These are phyloP conservation scores for Yamadazyma taylorii DNA, from an alignment of 1,139 yeast genomes.

Conservation along the genomic window DNA sequence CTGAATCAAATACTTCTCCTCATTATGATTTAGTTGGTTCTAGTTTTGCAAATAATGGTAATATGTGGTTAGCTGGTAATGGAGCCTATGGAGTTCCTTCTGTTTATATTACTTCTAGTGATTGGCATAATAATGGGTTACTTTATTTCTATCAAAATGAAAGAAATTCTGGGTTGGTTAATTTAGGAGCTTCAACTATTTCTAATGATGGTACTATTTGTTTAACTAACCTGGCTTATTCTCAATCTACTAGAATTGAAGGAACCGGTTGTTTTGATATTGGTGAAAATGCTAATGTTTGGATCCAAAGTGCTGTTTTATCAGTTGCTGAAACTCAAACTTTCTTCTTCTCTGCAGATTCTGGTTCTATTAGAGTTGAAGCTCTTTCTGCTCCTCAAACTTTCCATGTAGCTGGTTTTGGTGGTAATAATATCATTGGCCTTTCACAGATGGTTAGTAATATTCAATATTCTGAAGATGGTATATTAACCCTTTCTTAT, in stretches of 20 bases:
- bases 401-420: slow-evolving; percentile 28
- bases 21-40: slow-evolving; percentile 6
- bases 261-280: slow-evolving; percentile 30
- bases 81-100: slow-evolving; percentile 19
- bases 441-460: slow-evolving; percentile 17
- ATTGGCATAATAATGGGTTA: slow-evolving; percentile 26
- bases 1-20: slow-evolving; percentile 16
- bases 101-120: slow-evolving; percentile 18
- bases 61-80: slow-evolving; percentile 24
- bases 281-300: slow-evolving; percentile 20
- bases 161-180: slow-evolving; percentile 17
- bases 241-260: slow-evolving; percentile 21
- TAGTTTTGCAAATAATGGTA: slow-evolving; percentile 25
- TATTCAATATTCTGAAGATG: slow-evolving; percentile 9
- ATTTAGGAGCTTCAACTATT: slow-evolving; percentile 22
- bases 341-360: slow-evolving; percentile 21
- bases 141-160: slow-evolving; percentile 21
- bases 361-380: slow-evolving; percentile 18
- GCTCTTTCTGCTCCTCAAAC: slow-evolving; percentile 20
- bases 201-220: slow-evolving; percentile 29
- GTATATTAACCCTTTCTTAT: slow-evolving; percentile 7
- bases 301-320: slow-evolving; percentile 17
- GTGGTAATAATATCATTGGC: slow-evolving; percentile 28
- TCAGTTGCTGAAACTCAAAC: slow-evolving; percentile 18
- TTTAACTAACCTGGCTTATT: slow-evolving; percentile 20